Evolutionary conservation across 2,329 filamentous ascomycete species (phyloP), one percentile per base, ranked within the genome.

Genomic region (Aspergillus tubingensis): DNA sequence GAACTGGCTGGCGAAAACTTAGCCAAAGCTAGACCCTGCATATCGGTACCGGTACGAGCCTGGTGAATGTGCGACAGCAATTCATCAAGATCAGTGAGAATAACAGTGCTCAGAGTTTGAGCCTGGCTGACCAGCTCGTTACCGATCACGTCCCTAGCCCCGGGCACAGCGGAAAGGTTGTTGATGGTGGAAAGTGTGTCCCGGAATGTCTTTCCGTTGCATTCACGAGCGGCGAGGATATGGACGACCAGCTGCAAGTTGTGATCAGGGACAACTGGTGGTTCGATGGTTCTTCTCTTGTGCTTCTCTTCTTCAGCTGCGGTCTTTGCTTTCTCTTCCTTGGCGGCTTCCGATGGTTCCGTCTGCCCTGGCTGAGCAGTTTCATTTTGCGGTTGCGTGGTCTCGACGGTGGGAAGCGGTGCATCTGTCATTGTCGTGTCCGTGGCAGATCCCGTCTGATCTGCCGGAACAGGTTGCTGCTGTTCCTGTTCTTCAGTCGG

Each of bases 111-210:
- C 27, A 99, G 81, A 53, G 87, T 82, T 69, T 94, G 91, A 52
- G 95, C 93, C 76, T 97, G 94, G 52, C 86, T 85, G 60, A 96
- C 91, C 54, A 99, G 84, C 77, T 99, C 94, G 67, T 91, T 88
- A n/a, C 95, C 95, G 74, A 99, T 98, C 10, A 92, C 84, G 56
- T 90, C 86, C 77, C 96, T 95, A 17, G 94, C 92, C 11, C 90
- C 92, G 15, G 94, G 92, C 62, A 99, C 95, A 41, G 91, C 89
- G 5, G 93, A 98, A 47, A 99, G 84, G 71, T 98, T 97, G 80
- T 96, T 98, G 81, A 99, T 96, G n/a, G 96, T 96, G 15, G 94
- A 95, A 57, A 99, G 85, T 0, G 95, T 98, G 76, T 98, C 96
- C 73, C 95, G 91, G 83, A 99, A 99, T 0, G 95, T 98, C 82